Conservation (phyloP, 345 rosid species). For the Lumnitzera racemosa region DNA sequence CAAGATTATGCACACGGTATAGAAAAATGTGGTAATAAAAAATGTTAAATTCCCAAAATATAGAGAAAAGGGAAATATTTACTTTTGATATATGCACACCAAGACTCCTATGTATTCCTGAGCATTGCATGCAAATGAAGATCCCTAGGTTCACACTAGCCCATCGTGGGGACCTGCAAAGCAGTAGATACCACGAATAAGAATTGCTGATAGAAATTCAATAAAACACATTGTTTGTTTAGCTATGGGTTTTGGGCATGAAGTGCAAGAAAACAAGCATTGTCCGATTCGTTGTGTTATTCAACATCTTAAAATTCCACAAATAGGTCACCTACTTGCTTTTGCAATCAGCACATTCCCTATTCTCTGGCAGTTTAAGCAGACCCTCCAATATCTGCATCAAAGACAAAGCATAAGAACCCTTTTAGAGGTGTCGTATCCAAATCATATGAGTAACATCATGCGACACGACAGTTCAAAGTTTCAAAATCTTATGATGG, state of each 20-base stretch:
- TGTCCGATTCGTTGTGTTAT: neutral
- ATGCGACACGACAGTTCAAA: constrained; percentile 3
- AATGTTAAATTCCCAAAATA: neutral
- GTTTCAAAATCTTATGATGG: constrained; percentile 7
- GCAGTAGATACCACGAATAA: neutral
- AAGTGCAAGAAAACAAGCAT: constrained; percentile 1
- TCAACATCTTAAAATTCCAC: neutral
- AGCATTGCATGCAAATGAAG: constrained; percentile 96
- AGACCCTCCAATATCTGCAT: constrained; percentile 81
- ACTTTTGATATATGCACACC: constrained; percentile 99
- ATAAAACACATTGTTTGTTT: neutral
- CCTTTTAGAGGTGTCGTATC: neutral
- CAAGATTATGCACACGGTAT: neutral
- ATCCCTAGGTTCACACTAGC: constrained; percentile 96
- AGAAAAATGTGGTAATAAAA: neutral
- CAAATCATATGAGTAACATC: neutral
- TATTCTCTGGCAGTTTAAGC: constrained; percentile 71
- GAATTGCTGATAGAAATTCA: neutral
- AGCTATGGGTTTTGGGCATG: neutral
- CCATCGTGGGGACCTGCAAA: constrained; percentile 83
- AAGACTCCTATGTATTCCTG: constrained; percentile 87
- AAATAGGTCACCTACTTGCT: constrained; percentile 48
- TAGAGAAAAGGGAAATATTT: neutral
- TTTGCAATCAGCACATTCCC: constrained; percentile 98
- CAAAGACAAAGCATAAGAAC: neutral